A percentile compares a stretch with the other conserved stretches of the same genome.
phyloP scores from a whole-genome alignment of 257 asterid species.

The Nyctanthes arbortristis region DNA sequence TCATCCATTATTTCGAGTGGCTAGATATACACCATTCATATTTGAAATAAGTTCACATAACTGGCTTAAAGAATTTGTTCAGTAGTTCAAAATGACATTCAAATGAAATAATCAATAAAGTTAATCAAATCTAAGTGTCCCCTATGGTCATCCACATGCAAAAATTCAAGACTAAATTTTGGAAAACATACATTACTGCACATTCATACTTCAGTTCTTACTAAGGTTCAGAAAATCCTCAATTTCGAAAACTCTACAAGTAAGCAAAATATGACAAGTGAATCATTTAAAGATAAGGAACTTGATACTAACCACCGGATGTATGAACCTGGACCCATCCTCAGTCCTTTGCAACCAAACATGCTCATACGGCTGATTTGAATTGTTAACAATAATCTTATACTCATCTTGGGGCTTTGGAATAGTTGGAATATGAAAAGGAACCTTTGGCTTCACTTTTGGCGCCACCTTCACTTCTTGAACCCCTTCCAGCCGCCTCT shows the following conservation, averaged over 20 bases:
- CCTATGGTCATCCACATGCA: not conserved
- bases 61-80: not conserved
- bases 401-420: constrained; percentile 82
- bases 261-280: not conserved
- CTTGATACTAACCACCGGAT: constrained; percentile 69
- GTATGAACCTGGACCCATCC: constrained; percentile 64
- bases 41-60: not conserved
- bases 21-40: not conserved
- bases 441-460: constrained; percentile 73
- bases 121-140: constrained; percentile 7
- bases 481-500: constrained; percentile 30
- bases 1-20: not conserved
- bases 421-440: constrained; percentile 73
- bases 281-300: not conserved
- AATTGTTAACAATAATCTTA: constrained; percentile 76
- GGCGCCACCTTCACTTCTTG: constrained; percentile 66
- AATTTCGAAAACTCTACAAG: not conserved
- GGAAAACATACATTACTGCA: not conserved
- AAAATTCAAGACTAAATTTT: not conserved
- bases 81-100: not conserved
- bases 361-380: constrained; percentile 82
- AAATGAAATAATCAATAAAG: not conserved
- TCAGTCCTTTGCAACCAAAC: constrained; percentile 86
- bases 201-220: not conserved
- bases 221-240: not conserved